Evolutionary conservation across 208 protist genomes (phyloP), one percentile per base, ranked within the genome.

Genomic region (Leishmania mexicana): DNA sequence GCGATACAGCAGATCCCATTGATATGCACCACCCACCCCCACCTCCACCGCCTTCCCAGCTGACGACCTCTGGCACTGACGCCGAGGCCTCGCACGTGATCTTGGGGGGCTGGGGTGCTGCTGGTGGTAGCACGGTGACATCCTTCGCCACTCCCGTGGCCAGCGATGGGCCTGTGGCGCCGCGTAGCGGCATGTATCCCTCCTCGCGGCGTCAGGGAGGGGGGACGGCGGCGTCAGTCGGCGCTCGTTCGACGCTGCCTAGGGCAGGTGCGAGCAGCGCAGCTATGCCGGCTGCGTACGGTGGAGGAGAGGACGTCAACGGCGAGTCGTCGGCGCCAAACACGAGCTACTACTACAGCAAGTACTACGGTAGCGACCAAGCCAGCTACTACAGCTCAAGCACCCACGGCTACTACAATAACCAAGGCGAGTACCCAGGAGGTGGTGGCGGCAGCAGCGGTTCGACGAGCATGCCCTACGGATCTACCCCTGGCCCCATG

Each of bases 111-210:
- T 24, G 38, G 54, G 75, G 31, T 42, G 51, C 35, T 62, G 40
- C 10, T 47, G 38, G 54, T 35, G 76, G 62, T 42, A 15, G 60
- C 64, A 28, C 60, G 11, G 60, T 45, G 15, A 35, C 47, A n/a
- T 72, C 76, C 19, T 70, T 64, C 8, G 24, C 8, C 7, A 65
- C 53, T 7, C 38, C 75, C 21, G 40, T 47, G 53, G 13, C 51
- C 31, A 45, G 31, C 35, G 73, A 76, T 31, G 17, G 19, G 35
- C 73, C 73, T 57, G 45, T 28, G 17, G 24, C 58, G 19, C 6
- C 2, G 57, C 64, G 76, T n/a, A 80, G 60, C 62, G 76, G 76
- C 64, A 80, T 80, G 58, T 80, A 80, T 57, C 64, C 76, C 28
- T 70, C 64, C 31, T 80, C 76, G 7, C 60, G 76, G 42, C 76